Evolutionary conservation across 768 basidiomycete genomes (phyloP), one percentile per base, ranked within the genome.

Genomic region (Boletellus emodensis): DNA sequence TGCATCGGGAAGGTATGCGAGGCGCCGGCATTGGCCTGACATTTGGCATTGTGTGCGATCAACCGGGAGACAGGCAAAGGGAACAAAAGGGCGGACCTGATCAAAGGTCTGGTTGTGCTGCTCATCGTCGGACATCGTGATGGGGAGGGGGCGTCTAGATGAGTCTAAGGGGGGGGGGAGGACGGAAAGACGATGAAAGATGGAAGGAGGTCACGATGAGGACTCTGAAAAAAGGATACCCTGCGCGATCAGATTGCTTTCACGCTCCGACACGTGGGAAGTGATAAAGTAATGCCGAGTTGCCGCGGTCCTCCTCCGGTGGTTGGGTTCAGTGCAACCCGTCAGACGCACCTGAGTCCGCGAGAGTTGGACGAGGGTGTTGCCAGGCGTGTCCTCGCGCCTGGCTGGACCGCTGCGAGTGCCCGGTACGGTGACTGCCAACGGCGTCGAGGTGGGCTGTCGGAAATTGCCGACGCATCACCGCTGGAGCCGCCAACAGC

Each of bases 71-170:
- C 48, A 46, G 35, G 22, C 41, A 37, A 54, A 41, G 48, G 39
- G 44, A 45, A 54, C 42, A 28, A 37, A 46, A 22, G 44, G 52
- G 62, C 76, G 51, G 45, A 87, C 88, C 77, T 82, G 76, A 77
- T 94, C 90, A 63, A 96, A 93, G 67, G 75, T 79, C 67, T 92
- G 87, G 64, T 94, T 81, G 77, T 94, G 91, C 70, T 91, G 87
- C 72, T 91, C 89, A 71, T 95, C 91, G 76, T 95, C 92, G 67
- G 85, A 87, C 88, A 90, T 90, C 75, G 72, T 40, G 46, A 36
- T 35, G 41, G 35, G 42, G 38, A 44, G n/a, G 48, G 41, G 46
- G 46, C 15, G 38, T 66, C 59, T 61, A 60, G 33, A 45, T 18
- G 40, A 44, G 45, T 65, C 64, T 65, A 65, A 20, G 55, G 42